Percentiles rank a stretch among this genome's conserved stretches.
Conservation (phyloP, 225 moss, liverwort and hornwort species). For the Anthoceros angustus region DNA sequence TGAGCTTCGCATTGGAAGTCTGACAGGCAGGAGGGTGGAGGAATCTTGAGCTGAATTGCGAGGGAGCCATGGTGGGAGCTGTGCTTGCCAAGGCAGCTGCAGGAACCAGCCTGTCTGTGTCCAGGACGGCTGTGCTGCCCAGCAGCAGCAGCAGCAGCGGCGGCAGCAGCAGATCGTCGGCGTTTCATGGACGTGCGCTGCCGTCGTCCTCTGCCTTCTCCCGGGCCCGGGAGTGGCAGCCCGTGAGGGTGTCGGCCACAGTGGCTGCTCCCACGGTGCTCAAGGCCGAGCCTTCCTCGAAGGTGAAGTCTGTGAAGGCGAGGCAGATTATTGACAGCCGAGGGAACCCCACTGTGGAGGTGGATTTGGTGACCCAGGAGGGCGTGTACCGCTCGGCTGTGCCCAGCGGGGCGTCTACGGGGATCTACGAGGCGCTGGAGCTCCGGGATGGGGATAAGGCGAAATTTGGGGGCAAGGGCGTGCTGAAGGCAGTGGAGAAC, state of each 20-base stretch:
- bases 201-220: not conserved
- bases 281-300: slow-evolving; percentile 15
- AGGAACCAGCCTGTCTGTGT: not conserved
- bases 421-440: slow-evolving; percentile 43
- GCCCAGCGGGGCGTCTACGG: slow-evolving; percentile 47
- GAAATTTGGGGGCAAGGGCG: slow-evolving; percentile 39
- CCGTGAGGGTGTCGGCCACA: slow-evolving; percentile 16
- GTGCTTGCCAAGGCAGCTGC: not conserved
- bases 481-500: slow-evolving; percentile 33
- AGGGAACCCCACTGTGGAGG: slow-evolving; percentile 45
- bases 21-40: not conserved
- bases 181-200: not conserved
- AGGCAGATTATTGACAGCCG: slow-evolving; percentile 44
- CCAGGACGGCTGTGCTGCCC: not conserved
- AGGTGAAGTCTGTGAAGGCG: slow-evolving; percentile 32
- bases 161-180: not conserved
- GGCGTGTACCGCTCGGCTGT: slow-evolving; percentile 31
- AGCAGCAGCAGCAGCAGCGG: not conserved
- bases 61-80: not conserved
- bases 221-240: not conserved
- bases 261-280: slow-evolving; percentile 21
- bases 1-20: not conserved
- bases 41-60: not conserved
- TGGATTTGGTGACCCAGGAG: slow-evolving; percentile 30
- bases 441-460: slow-evolving; percentile 30